A percentile compares a stretch with the other conserved stretches of the same genome.
Evolutionary conservation across 1,284 basidiomycete species (phyloP).

Genomic region (Naganishia liquefaciens): DNA sequence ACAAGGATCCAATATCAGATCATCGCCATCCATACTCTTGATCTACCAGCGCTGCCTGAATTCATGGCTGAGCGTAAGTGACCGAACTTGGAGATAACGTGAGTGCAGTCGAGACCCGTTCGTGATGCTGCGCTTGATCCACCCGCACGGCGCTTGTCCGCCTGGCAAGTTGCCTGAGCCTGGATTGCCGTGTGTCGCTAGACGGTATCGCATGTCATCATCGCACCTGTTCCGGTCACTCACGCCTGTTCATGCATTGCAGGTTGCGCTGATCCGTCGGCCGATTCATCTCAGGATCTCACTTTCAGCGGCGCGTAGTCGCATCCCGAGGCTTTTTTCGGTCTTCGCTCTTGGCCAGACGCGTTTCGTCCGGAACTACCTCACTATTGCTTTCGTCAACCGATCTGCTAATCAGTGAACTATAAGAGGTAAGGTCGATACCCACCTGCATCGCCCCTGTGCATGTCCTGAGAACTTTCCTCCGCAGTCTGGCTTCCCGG

Average conservation of each 20-base stretch:
- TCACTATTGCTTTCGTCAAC: not conserved
- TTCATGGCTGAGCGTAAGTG: not conserved
- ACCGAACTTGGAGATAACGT: not conserved
- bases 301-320: not conserved
- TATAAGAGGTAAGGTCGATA: not conserved
- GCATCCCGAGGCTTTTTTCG: conserved; percentile 9
- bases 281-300: not conserved
- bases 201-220: not conserved
- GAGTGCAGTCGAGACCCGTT: not conserved
- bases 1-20: not conserved
- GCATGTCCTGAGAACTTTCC: not conserved
- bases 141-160: not conserved
- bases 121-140: not conserved
- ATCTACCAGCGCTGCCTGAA: not conserved
- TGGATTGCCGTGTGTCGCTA: not conserved
- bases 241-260: not conserved
- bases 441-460: too few species aligned
- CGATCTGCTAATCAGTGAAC: not conserved
- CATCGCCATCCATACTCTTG: not conserved
- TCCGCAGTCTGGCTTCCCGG: not conserved
- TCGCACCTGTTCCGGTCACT: not conserved
- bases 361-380: not conserved
- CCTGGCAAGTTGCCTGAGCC: not conserved
- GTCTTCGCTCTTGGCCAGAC: not conserved
- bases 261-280: not conserved